Percentiles rank a stretch among this genome's conserved stretches.
Conservation (phyloP, 2,329 filamentous ascomycete species). For the Aspergillus sp. region DNA sequence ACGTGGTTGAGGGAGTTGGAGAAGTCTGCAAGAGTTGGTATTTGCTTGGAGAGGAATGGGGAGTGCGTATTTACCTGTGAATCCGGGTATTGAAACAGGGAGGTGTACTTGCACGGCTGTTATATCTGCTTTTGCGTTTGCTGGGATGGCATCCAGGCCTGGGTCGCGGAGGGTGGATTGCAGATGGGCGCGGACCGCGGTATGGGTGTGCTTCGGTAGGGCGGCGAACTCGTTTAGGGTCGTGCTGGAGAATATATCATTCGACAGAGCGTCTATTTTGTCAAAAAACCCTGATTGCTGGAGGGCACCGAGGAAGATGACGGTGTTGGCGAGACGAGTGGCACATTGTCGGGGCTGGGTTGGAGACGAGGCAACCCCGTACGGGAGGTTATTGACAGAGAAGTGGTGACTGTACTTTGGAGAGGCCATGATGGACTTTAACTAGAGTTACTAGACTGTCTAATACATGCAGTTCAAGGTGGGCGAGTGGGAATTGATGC, state of each 20-base stretch:
- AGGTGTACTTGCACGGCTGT: slow-evolving; percentile 51
- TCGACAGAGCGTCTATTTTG: slow-evolving; percentile 19
- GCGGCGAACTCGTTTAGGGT: slow-evolving; percentile 54
- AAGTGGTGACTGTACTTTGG: slow-evolving; percentile 37
- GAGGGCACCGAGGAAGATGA: slow-evolving; percentile 54
- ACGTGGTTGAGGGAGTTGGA: slow-evolving; percentile 36
- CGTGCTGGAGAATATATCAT: slow-evolving; percentile 31
- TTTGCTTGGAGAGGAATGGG: slow-evolving; percentile 46
- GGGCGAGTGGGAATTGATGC: neutral
- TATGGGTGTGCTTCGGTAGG: slow-evolving; percentile 40
- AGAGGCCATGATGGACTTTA: slow-evolving; percentile 16
- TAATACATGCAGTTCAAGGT: neutral
- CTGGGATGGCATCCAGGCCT: slow-evolving; percentile 13
- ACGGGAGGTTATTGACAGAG: slow-evolving; percentile 55
- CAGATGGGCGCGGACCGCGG: slow-evolving; percentile 43
- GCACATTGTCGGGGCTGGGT: slow-evolving; percentile 46
- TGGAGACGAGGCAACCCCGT: slow-evolving; percentile 50
- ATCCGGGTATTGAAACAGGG: slow-evolving; percentile 57
- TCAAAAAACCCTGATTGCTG: slow-evolving; percentile 31
- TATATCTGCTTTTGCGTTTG: slow-evolving; percentile 29
- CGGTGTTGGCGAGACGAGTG: slow-evolving; percentile 52
- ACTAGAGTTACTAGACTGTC: neutral
- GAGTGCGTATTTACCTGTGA: slow-evolving; percentile 59
- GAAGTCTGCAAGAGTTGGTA: slow-evolving; percentile 36
- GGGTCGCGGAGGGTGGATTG: slow-evolving; percentile 16